Evolutionary conservation across 768 basidiomycete genomes (phyloP).

Genomic region (Austroboletus festivus): DNA sequence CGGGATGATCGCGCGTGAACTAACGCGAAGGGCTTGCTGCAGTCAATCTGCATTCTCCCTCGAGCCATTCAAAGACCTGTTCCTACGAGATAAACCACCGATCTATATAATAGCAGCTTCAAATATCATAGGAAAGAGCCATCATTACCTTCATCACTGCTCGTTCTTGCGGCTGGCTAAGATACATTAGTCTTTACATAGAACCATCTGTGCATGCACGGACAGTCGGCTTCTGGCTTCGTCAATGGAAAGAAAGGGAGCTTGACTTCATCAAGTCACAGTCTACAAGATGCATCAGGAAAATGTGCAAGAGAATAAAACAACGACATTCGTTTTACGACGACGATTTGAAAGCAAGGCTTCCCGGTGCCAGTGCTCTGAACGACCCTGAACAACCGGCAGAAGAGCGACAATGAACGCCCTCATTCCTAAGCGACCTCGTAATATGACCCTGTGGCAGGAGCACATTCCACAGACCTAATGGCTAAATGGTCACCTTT

Average conservation of each 20-base stretch:
- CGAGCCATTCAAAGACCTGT: not conserved
- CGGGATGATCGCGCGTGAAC: too few species aligned
- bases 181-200: too few species aligned
- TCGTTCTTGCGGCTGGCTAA: too few species aligned
- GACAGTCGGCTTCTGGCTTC: too few species aligned
- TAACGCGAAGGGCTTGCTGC: not conserved
- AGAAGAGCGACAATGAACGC: not conserved
- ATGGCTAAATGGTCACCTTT: not conserved
- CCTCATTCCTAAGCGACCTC: slow-evolving; percentile 9
- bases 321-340: slow-evolving; percentile 6
- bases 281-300: not conserved
- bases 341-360: not conserved
- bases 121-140: too few species aligned
- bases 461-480: slow-evolving; percentile 1
- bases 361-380: too few species aligned
- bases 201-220: too few species aligned
- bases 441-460: slow-evolving; percentile 14
- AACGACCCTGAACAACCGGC: slow-evolving; percentile 14
- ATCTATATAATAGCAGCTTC: too few species aligned
- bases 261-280: too few species aligned
- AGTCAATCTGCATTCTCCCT: slow-evolving; percentile 3
- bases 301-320: not conserved
- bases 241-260: too few species aligned
- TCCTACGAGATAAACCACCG: not conserved
- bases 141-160: too few species aligned